These are phyloP conservation scores for Colletotrichum euphorbiae DNA, from an alignment of 2,329 filamentous ascomycete genomes.

Conservation along the genomic window DNA sequence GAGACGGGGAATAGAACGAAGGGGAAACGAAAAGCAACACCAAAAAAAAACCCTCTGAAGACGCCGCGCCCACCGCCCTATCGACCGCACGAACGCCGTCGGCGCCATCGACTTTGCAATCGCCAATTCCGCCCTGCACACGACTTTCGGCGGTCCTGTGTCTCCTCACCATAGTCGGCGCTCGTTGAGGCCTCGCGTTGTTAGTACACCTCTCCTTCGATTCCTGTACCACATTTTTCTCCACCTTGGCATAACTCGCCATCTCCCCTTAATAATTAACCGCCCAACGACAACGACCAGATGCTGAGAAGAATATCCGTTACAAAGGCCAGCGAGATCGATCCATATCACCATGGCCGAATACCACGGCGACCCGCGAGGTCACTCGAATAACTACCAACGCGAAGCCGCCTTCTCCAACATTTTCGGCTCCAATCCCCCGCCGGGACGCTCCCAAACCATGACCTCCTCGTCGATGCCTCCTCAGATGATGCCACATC, in stretches of 20 bases:
- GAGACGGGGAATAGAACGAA: slow-evolving; percentile 37
- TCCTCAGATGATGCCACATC: slow-evolving; percentile 60
- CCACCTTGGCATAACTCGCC: slow-evolving; percentile 39
- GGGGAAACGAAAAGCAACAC: slow-evolving; percentile 37
- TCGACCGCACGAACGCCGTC: slow-evolving; percentile 4
- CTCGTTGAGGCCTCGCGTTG: slow-evolving; percentile 42
- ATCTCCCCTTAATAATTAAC: slow-evolving; percentile 36
- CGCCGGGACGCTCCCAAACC: slow-evolving; percentile 90
- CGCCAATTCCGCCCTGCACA: slow-evolving; percentile 24
- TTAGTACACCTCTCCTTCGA: slow-evolving; percentile 34
- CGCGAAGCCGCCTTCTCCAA: slow-evolving; percentile 96
- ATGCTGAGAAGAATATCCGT: slow-evolving; percentile 32
- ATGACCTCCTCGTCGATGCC: slow-evolving; percentile 84
- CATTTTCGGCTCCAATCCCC: slow-evolving; percentile 91
- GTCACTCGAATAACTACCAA: slow-evolving; percentile 71
- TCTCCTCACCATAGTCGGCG: slow-evolving; percentile 39
- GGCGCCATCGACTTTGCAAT: slow-evolving; percentile 19
- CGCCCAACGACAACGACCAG: slow-evolving; percentile 20
- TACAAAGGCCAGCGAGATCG: slow-evolving; percentile 49
- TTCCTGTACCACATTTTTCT: slow-evolving; percentile 40
- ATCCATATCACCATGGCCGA: slow-evolving; percentile 63
- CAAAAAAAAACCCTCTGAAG: slow-evolving; percentile 19
- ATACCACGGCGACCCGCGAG: slow-evolving; percentile 63
- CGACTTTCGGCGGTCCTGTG: slow-evolving; percentile 33
- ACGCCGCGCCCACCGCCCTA: slow-evolving; percentile 20